phyloP scores from a whole-genome alignment of 1,284 basidiomycete species.

The Ceratobasidium sp. region DNA sequence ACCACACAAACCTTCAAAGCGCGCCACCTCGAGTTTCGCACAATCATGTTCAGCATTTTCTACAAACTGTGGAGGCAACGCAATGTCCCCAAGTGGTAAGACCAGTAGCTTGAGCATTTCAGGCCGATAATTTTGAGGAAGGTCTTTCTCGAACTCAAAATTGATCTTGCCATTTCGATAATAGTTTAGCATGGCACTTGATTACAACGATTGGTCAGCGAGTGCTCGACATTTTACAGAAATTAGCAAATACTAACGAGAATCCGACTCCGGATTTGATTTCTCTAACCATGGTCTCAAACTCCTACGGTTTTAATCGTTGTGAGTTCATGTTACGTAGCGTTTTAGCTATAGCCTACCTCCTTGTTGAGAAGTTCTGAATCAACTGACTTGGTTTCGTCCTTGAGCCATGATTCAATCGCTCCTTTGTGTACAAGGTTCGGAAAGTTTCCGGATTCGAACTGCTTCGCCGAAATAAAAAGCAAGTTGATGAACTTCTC shows the following conservation, averaged over 20 bases:
- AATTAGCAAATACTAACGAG: background rate
- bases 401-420: constrained; percentile 13
- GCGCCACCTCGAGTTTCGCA: constrained; percentile 20
- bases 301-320: background rate
- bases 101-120: constrained; percentile 31
- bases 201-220: background rate
- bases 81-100: constrained; percentile 10
- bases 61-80: background rate
- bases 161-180: constrained; percentile 24
- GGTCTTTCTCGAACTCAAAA: constrained; percentile 19
- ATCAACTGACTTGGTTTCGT: background rate
- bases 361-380: constrained; percentile 19
- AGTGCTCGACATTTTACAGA: background rate
- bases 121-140: constrained; percentile 16
- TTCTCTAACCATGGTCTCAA: constrained; percentile 15
- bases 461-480: constrained; percentile 4
- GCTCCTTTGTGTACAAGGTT: constrained; percentile 2
- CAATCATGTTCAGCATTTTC: background rate
- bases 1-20: constrained; percentile 21
- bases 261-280: constrained; percentile 31
- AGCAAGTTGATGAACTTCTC: constrained; percentile 16
- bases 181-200: constrained; percentile 32
- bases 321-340: background rate
- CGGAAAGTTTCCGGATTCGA: background rate
- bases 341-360: background rate